phyloP scores from a whole-genome alignment of 768 basidiomycete genomes.

The Pseudohyphozyma bogoriensis region DNA sequence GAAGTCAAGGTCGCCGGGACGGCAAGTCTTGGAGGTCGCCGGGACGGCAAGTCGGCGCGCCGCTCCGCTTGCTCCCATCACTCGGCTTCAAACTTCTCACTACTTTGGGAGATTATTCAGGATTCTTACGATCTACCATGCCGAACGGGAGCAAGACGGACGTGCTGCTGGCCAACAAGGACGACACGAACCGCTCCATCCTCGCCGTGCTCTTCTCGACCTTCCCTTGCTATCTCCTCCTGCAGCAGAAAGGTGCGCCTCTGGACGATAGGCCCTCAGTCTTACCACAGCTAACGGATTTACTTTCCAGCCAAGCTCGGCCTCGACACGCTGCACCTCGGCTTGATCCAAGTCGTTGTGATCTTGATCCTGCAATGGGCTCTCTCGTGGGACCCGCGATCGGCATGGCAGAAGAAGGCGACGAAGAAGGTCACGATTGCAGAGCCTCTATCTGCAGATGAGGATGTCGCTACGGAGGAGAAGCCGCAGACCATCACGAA shows the following conservation, averaged over 20 bases:
- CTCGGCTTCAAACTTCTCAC: too few species aligned
- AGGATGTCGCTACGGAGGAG: not conserved
- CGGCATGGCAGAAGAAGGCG: not conserved
- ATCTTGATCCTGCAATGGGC: conserved; percentile 10
- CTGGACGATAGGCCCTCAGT: not conserved
- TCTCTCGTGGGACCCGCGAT: not conserved
- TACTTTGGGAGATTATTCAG: too few species aligned
- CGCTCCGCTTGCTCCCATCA: too few species aligned
- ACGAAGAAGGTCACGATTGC: not conserved
- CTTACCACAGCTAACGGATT: too few species aligned
- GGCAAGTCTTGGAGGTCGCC: too few species aligned
- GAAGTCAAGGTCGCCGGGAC: too few species aligned
- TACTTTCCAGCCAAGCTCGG: conserved; percentile 7
- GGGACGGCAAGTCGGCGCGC: too few species aligned
- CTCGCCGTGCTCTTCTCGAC: conserved; percentile 8
- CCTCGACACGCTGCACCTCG: conserved; percentile 26
- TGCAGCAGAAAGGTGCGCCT: not conserved
- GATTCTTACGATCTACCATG: too few species aligned
- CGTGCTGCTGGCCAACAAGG: too few species aligned
- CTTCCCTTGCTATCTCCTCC: conserved; percentile 10
- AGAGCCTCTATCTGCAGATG: not conserved
- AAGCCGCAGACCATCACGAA: not conserved
- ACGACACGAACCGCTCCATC: too few species aligned
- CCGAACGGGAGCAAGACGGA: too few species aligned
- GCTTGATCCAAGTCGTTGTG: conserved; percentile 23